Conservation (phyloP, 441 rosid genomes). For the Gossypium davidsonii region DNA sequence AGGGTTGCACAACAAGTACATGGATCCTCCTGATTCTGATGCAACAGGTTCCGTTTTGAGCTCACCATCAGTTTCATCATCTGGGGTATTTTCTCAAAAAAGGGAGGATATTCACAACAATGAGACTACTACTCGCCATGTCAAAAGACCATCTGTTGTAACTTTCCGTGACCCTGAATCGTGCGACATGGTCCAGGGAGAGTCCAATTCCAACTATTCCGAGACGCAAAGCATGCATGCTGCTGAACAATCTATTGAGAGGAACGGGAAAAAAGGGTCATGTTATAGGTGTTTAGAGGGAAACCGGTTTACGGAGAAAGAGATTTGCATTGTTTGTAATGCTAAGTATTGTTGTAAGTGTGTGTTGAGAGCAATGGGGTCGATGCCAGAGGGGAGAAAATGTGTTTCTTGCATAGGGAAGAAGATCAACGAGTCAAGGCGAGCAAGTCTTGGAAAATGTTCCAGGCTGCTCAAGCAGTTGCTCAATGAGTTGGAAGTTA, state of each 20-base stretch:
- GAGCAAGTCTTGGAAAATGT: slow-evolving; percentile 41
- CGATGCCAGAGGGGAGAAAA: slow-evolving; percentile 74
- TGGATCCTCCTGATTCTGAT: slow-evolving; percentile 28
- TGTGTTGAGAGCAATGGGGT: slow-evolving; percentile 62
- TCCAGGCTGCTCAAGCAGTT: slow-evolving; percentile 41
- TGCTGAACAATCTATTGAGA: slow-evolving; percentile 31
- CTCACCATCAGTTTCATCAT: slow-evolving; percentile 32
- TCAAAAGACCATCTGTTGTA: slow-evolving; percentile 41
- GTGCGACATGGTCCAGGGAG: slow-evolving; percentile 27
- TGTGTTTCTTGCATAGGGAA: slow-evolving; percentile 47
- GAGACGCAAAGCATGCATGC: slow-evolving; percentile 21
- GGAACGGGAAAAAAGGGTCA: slow-evolving; percentile 45
- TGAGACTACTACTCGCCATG: slow-evolving; percentile 33
- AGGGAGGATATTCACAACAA: slow-evolving; percentile 30
- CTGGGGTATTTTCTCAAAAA: slow-evolving; percentile 31
- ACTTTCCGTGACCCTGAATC: slow-evolving; percentile 54
- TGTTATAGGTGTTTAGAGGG: slow-evolving; percentile 55
- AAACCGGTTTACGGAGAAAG: slow-evolving; percentile 47
- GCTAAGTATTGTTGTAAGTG: slow-evolving; percentile 53
- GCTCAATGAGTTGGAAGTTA: slow-evolving; percentile 35
- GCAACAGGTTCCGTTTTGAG: slow-evolving; percentile 23
- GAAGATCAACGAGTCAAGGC: slow-evolving; percentile 38
- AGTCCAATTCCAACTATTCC: slow-evolving; percentile 24
- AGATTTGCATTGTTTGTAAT: slow-evolving; percentile 52
- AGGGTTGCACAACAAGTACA: slow-evolving; percentile 26